Conservation (phyloP, 2,329 filamentous ascomycete species). For the Xylariaceae sp. region DNA sequence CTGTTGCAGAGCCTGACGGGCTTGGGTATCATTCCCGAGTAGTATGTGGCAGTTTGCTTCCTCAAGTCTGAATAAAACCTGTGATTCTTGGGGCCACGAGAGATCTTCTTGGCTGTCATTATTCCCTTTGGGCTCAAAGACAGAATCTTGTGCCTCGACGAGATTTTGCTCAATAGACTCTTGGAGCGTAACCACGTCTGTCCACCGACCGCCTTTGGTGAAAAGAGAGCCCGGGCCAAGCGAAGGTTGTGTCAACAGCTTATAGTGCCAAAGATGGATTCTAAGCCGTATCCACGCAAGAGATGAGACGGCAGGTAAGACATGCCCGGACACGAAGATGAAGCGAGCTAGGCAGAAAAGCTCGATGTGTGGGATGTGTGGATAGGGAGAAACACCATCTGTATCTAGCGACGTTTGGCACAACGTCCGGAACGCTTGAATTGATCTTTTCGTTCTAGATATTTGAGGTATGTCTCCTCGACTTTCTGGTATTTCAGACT, state of each 20-base stretch:
- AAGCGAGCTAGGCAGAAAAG: constrained; percentile 71
- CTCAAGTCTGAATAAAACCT: constrained; percentile 74
- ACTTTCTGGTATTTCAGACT: neutral
- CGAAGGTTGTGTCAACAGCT: constrained; percentile 56
- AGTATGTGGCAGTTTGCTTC: constrained; percentile 79
- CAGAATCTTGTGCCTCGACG: constrained; percentile 36
- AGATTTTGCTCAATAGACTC: constrained; percentile 45
- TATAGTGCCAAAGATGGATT: constrained; percentile 67
- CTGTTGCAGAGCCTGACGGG: constrained; percentile 65
- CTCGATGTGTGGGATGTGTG: constrained; percentile 78
- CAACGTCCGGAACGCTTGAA: constrained; percentile 23
- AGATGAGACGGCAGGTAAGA: constrained; percentile 29
- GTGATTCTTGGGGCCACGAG: constrained; percentile 46
- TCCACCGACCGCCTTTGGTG: constrained; percentile 57
- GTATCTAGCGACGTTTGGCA: constrained; percentile 69
- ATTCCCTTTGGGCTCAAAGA: constrained; percentile 6
- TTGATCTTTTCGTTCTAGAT: constrained; percentile 4
- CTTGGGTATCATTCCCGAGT: constrained; percentile 76
- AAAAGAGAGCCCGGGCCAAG: constrained; percentile 54
- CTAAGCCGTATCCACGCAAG: constrained; percentile 65
- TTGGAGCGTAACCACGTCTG: constrained; percentile 56
- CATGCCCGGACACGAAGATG: constrained; percentile 42
- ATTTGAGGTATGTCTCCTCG: neutral
- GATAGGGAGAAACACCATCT: constrained; percentile 85
- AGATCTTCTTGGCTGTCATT: constrained; percentile 29